Evolutionary conservation across 176 grass and related monocot genomes (phyloP), one percentile per base, ranked within the genome.

Genomic region (Puccinellia tenuiflora): DNA sequence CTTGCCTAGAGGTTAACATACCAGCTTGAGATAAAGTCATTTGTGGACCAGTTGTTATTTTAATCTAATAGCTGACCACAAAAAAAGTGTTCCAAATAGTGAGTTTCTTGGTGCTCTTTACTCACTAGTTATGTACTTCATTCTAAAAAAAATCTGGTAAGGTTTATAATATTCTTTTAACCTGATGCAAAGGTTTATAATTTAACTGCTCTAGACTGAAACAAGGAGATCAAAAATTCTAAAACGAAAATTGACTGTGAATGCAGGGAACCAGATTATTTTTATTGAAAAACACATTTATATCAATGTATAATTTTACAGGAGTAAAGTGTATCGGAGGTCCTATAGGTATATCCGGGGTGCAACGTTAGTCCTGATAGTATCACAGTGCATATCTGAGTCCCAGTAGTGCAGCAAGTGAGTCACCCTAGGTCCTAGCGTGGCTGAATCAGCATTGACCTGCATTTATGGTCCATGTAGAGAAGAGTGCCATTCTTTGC

Each of bases 1-100:
- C 40, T 47, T 38, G 45, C 25, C 59, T 76, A 81, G 46, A 81
- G 31, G n/a, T 84, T 76, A 63, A 52, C 46, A 65, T 65, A 50
- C 5, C 30, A 74, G 29, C 40, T 50, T 62, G 70, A 75, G 53
- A 46, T 59, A 47, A 16, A 30, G 39, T 62, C 81, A 52, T 84
- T 52, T 84, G 57, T 76, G 57, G 43, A 51, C 30, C 25, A 39
- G 21, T 83, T 34, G 13, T 84, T 65, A 52, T 37, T 50, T 16
- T 6, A 25, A 12, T 84, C 38, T 84, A 57, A 75, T 75, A 56
- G 30, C 22, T 3, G 42, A 75, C 20, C 29, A 84, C 55, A 73
- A 9, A 0, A 64, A 48, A 64, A 61, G 57, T 52, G 42, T 24
- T 34, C 43, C 15, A 75, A 76, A 64, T 48, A 75, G 21, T 64